Evolutionary conservation across 2,329 filamentous ascomycete species (phyloP), one percentile per base, ranked within the genome.

Genomic region (Scytalidium sp.): DNA sequence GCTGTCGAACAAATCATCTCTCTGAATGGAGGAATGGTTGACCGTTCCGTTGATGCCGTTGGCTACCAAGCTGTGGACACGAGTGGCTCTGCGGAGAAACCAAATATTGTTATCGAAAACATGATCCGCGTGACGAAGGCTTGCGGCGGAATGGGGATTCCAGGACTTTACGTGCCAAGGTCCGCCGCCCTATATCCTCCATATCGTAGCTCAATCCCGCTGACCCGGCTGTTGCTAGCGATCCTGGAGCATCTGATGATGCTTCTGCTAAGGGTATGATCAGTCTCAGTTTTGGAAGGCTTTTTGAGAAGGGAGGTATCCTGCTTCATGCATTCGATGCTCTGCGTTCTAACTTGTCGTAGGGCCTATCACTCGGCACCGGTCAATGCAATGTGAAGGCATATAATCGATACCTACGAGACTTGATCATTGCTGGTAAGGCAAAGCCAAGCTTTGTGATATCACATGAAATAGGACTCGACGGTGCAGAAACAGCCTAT

Each of bases 371-470:
- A 2, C 68, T 87, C 2, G 77, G 79, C 9, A 83, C 80, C 3
- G 81, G 83, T 0, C 81, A 86, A 60, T 86, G 83, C 67, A 87
- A 87, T 54, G 83, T 87, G 56, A 87, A 86, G 66, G 70, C 77
- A 1, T 87, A 87, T 65, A 87, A 87, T 61, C 72, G 82, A 20
- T 84, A 86, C 58, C 66, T 87, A 36, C 74, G 83, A 11, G 83
- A 87, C 53, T 69, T 87, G 58, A 87, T 87, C 57, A 80, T 86
- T 41, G 68, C 79, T 0, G 82, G 83, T 2, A 78, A 76, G 51
- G 84, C 83, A 1, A 85, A 83, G 63, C 84, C 84, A 3, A 82
- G 76, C 49, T 87, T 87, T 56, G 81, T 87, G 1, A 80, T 87
- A 6, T 82, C 78, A 2, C 82, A 87, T 54, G 81, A 85, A 59